Base-by-base conservation (phyloP, 2,329 filamentous ascomycete genomes). In the Fusarium continuum region DNA sequence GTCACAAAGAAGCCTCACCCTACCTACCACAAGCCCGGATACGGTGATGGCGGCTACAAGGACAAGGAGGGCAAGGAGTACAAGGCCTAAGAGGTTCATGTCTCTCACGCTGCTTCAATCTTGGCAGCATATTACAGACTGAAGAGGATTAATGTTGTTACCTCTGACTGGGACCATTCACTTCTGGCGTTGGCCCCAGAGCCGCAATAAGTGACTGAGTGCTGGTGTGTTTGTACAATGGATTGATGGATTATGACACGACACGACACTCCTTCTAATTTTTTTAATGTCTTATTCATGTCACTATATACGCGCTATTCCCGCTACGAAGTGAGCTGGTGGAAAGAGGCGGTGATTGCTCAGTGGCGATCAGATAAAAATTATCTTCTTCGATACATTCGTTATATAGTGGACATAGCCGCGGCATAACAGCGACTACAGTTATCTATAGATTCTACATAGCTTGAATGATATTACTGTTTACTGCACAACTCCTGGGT, bases 401-500 rank as follows among this genome's bases (percentile, higher is more conserved):
- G 5, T 64, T 64, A 47, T 8, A 64, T 61, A 64, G 61, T 45
- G 38, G 44, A 64, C 50, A 55, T 64, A 61, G 60, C 28, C 40
- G 60, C 55, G 19, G 31, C 28, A 25, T 36, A 25, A 9, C 16
- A 9, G 52, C 50, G 49, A 45, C 61, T 61, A 49, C 8, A 19
- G 29, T 38, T 49, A 31, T 64, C 54, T 51, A 40, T 60, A 59
- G 61, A 64, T 11, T 26, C 32, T 17, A 43, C 1, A 52, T 38
- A 43, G 8, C 23, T 43, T 51, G 14, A 32, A 58, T 58, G 14
- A 23, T 41, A 31, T 35, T 25, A 11, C 10, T 22, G 17, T 29
- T 56, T 47, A 26, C 8, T 26, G n/a, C 4, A 29, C 0, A n/a
- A n/a, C n/a, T n/a, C n/a, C n/a, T n/a, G n/a, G n/a, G n/a, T n/a